Evolutionary conservation across 2,329 filamentous ascomycete species (phyloP), one percentile per base, ranked within the genome.

Genomic region (Albophoma yamanashiensis): DNA sequence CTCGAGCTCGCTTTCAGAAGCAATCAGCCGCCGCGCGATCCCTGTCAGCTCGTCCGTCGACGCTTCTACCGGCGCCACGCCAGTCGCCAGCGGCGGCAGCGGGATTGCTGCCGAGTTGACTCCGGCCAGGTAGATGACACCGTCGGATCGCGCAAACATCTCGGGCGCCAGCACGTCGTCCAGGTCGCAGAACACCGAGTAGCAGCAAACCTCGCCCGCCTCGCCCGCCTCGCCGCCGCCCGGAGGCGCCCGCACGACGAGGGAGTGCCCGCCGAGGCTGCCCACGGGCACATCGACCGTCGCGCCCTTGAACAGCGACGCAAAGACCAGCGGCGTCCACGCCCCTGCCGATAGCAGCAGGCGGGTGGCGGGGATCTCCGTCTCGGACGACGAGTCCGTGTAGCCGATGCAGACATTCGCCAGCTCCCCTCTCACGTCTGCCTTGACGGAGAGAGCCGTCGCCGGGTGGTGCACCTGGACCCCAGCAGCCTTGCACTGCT

Each of bases 61-160:
- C 9, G 62, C 62, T 5, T 61, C 59, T 14, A 65, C 58, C 0
- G 66, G 63, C 3, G 45, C 62, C 2, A 66, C 64, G 0, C 61
- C 64, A 2, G 67, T 67, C 6, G 66, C 65, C 15, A 70, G 59
- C 0, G 76, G 71, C 0, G 89, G 89, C 12, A 93, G 74, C 0
- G 83, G 79, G 5, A 89, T 78, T 0, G 68, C 70, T 0, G 80
- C 74, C 42, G 80, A 83, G 68, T 93, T 92, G 43, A 92, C 70
- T 0, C 89, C 89, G 0, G 87, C 87, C 40, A 93, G 74, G 70
- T 90, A 93, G 25, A 93, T 82, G 60, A 90, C 82, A 0, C 84
- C 86, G 11, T 83, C 84, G 4, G 81, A 67, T 14, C 89, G 78
- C 1, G 85, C 84, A 71, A 90, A 91, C 14, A 89, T 76, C 70